These are phyloP conservation scores for Aspergillus campestris DNA, from an alignment of 495 filamentous ascomycete species.

Conservation along the genomic window DNA sequence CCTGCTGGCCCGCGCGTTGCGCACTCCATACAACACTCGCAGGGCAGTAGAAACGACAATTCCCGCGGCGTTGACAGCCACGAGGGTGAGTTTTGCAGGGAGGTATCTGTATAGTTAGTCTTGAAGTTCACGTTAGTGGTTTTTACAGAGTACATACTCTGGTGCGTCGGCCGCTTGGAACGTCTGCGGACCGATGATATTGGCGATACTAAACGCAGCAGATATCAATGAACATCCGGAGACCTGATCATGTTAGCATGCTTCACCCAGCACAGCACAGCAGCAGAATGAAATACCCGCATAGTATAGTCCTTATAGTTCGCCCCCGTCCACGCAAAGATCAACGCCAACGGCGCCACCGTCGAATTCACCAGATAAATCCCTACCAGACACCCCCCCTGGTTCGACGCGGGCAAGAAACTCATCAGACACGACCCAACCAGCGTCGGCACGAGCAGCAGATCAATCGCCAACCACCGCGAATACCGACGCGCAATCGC, in stretches of 20 bases:
- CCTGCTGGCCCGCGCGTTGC: conserved; percentile 11
- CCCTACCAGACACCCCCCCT: conserved; percentile 46
- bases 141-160: conserved; percentile 13
- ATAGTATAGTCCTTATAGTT: conserved; percentile 38
- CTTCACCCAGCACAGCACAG: too few species aligned
- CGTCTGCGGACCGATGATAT: conserved; percentile 53
- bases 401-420: conserved; percentile 36
- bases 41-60: conserved; percentile 31
- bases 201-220: conserved; percentile 42
- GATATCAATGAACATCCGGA: conserved; percentile 30
- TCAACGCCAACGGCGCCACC: conserved; percentile 27
- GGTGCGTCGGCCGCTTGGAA: conserved; percentile 44
- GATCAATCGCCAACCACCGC: conserved; percentile 38
- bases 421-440: conserved; percentile 52
- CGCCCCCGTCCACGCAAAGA: conserved; percentile 37
- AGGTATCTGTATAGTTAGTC: conserved; percentile 15
- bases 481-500: conserved; percentile 30
- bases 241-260: conserved; percentile 4
- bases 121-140: background rate
- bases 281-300: conserved; percentile 20
- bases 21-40: conserved; percentile 28
- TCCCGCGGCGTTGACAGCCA: conserved; percentile 37
- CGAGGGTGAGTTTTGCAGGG: conserved; percentile 54
- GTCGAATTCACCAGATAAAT: conserved; percentile 53
- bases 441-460: conserved; percentile 31